Evolutionary conservation across 257 asterid genomes (phyloP).

Genomic region (Salvia rosmarinus): DNA sequence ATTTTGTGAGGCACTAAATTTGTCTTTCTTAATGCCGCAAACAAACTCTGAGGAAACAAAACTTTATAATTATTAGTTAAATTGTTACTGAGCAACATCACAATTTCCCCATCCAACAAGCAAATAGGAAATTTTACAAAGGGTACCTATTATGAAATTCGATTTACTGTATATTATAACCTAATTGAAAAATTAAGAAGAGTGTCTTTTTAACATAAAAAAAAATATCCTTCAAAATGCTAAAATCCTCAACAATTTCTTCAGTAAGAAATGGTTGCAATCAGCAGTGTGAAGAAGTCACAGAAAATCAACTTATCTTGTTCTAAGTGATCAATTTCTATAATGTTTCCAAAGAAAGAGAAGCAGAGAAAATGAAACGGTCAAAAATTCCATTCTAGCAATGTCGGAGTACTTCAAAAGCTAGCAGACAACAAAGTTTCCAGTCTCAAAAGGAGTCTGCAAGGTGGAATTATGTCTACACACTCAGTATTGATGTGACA

Average conservation of each 20-base stretch:
- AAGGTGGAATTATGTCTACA: neutral
- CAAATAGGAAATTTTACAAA: neutral
- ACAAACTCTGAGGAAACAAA: conserved; percentile 60
- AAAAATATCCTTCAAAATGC: conserved; percentile 6
- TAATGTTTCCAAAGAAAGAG: neutral
- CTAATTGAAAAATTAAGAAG: conserved; percentile 2
- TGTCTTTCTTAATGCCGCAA: conserved; percentile 67
- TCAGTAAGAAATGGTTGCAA: neutral
- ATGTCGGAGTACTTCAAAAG: conserved; percentile 1
- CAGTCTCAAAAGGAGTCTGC: neutral
- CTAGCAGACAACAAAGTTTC: conserved; percentile 13
- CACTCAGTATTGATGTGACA: conserved; percentile 19
- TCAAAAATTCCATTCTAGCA: conserved; percentile 17
- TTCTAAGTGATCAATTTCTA: neutral
- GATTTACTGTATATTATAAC: neutral
- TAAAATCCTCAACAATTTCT: neutral
- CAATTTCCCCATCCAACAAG: neutral
- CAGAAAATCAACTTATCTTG: neutral
- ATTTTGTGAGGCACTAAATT: conserved; percentile 62
- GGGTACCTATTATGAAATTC: conserved; percentile 11
- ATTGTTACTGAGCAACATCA: conserved; percentile 23
- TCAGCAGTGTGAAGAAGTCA: conserved; percentile 20
- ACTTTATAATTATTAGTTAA: neutral
- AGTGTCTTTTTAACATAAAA: conserved; percentile 16
- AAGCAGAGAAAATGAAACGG: conserved; percentile 23